Base-by-base conservation (phyloP, 2,329 filamentous ascomycete species). In the Aspergillus chevalieri region DNA sequence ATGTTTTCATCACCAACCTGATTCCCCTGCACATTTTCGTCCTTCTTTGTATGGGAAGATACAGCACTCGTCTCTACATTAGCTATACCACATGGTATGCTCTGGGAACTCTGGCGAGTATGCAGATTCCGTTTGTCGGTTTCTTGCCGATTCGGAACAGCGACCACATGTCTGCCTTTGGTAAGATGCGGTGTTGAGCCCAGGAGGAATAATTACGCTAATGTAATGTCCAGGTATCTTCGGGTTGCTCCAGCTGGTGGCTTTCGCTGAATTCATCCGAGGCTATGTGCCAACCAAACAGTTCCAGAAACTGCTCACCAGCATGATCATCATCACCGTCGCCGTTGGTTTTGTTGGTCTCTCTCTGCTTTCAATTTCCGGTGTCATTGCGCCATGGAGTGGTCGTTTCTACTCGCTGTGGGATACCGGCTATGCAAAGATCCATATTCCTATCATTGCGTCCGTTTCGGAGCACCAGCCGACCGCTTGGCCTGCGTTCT, bases 381-480 rank as follows among this genome's bases (percentile, higher is more conserved):
- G 93, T 53, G 87, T 93, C 58, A 93, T 98, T 70, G 93, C 94
- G 19, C 93, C 94, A 15, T 98, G 93, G 93, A 90, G 88, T 63
- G 93, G 93, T 56, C 91, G 93, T 62, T 98, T 98, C 81, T 98
- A 98, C 77, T 98, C 94, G 19, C 83, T 98, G 28, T 98, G 92
- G 90, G 94, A 98, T 69, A 98, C 93, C 5, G 87, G 89, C 62
- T 98, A 98, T 67, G 93, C 93, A 64, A 98, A 98, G 79, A 94
- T 97, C 56, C 93, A 98, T 66, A 98, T 98, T 66, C 93, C 93
- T 53, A 98, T 98, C 67, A 98, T 98, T 69, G 93, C 93, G 3
- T 98, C 93, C n/a, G 93, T 98, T 43, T 98, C 93, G 1, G 93
- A 98, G 75, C 93, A 98, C 76, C 93, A 98, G 75, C 93, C 93